These are phyloP conservation scores for Magnaporthales sp. DNA, from an alignment of 2,329 filamentous ascomycete species.

Conservation along the genomic window DNA sequence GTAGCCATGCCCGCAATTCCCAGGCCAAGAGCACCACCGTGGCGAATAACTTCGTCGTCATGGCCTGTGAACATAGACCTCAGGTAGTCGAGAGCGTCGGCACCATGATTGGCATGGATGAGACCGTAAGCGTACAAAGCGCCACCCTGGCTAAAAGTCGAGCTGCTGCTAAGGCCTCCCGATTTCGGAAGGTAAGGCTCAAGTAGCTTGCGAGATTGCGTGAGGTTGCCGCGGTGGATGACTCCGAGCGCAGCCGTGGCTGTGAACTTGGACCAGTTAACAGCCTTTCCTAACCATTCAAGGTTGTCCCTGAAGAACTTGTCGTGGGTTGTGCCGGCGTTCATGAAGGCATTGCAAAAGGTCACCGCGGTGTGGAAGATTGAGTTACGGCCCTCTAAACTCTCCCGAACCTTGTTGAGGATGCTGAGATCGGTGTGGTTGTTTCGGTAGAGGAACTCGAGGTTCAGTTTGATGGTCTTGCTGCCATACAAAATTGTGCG, in stretches of 20 bases:
- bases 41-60: slow-evolving; percentile 88
- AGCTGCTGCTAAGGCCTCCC: slow-evolving; percentile 66
- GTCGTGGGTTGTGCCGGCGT: slow-evolving; percentile 94
- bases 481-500: slow-evolving; percentile 71
- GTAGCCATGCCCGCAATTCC: slow-evolving; percentile 98
- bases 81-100: slow-evolving; percentile 76
- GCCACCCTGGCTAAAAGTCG: slow-evolving; percentile 91
- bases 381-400: slow-evolving; percentile 88
- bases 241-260: slow-evolving; percentile 93
- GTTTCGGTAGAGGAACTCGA: slow-evolving; percentile 94
- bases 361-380: slow-evolving; percentile 98
- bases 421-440: slow-evolving; percentile 89
- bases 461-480: slow-evolving; percentile 87
- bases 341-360: slow-evolving; percentile 98
- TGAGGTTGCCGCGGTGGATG: slow-evolving; percentile 91
- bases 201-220: slow-evolving; percentile 84
- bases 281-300: slow-evolving; percentile 95
- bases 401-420: slow-evolving; percentile 93
- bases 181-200: slow-evolving; percentile 87
- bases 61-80: slow-evolving; percentile 66
- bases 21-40: slow-evolving; percentile 88
- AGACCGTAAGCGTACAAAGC: slow-evolving; percentile 91
- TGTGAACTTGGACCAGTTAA: slow-evolving; percentile 99
- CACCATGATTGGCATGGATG: slow-evolving; percentile 96
- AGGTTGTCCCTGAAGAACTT: slow-evolving; percentile 98